Base-by-base conservation (phyloP, 441 rosid species). In the Syzygium malaccense region DNA sequence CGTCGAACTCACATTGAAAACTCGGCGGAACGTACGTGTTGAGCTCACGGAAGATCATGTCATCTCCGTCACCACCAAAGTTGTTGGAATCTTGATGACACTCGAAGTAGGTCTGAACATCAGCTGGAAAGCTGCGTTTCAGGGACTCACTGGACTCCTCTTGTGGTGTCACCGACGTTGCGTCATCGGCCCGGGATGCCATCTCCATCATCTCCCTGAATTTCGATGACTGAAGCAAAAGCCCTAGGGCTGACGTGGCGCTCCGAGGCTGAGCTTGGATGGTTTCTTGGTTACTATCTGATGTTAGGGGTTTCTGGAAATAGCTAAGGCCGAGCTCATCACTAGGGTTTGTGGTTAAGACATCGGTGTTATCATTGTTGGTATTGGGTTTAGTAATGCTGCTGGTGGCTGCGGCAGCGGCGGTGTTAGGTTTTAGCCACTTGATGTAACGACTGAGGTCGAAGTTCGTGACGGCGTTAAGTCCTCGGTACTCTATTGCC, bases 151-250 rank as follows among this genome's bases (percentile, higher is more conserved):
- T 23, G n/a, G 83, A 37, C 83, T 75, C 83, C 83, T 75, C 83
- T 26, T 10, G 83, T 18, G 5, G 51, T 3, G 17, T 41, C 10
- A 8, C 83, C 17, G 10, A 3, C 0, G 51, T 25, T 4, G 26
- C 51, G 28, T 13, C 83, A 25, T 41, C 83, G 14, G 17, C 83
- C 51, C 51, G 83, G 41, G 83, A 75, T 8, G 83, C 83, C n/a
- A 75, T 75, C 51, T 96, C 96, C 94, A 93, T 92, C 94, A 93
- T 93, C 90, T 96, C 95, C 91, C 95, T 96, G 87, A 96, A 93
- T 88, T 95, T 96, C 0, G 98, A 91, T 3, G 96, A 95, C 78
- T 92, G 96, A 54, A 95, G 94, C 17, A 92, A 90, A 71, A 95
- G 93, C 75, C 97, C 95, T 54, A 95, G 90, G 49, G 97, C 97